Percentiles rank a stretch among this genome's conserved stretches.
Evolutionary conservation across 179 eudicot genomes (phyloP).

Genomic region (Beta macrorhiza): DNA sequence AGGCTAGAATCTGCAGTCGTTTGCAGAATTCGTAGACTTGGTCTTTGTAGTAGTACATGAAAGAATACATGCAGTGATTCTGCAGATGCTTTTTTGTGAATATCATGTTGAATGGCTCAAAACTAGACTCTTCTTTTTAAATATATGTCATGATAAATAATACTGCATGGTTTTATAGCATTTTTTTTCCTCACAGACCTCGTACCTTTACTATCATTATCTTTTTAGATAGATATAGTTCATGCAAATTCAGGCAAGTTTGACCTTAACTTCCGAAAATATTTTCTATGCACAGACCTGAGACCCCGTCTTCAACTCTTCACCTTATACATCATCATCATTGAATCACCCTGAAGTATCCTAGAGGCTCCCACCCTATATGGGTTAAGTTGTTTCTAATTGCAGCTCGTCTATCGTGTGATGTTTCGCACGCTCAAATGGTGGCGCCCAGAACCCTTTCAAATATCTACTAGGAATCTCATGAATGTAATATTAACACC

Average conservation of each 20-base stretch:
- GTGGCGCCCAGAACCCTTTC: too few relatives aligned
- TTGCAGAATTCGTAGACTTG: slow-evolving; percentile 19
- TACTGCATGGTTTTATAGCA: neutral
- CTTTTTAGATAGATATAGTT: neutral
- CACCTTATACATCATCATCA: too few relatives aligned
- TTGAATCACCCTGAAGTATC: too few relatives aligned
- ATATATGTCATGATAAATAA: slow-evolving; percentile 10
- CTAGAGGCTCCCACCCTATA: too few relatives aligned
- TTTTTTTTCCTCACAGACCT: neutral
- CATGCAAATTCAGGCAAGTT: neutral
- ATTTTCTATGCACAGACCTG: too few relatives aligned
- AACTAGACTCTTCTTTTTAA: neutral
- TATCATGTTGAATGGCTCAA: slow-evolving; percentile 2
- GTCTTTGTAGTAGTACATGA: slow-evolving; percentile 14
- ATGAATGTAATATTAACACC: too few relatives aligned
- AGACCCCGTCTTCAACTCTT: too few relatives aligned
- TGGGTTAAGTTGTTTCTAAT: too few relatives aligned
- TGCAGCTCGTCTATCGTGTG: too few relatives aligned
- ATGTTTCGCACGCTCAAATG: too few relatives aligned
- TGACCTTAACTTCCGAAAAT: neutral
- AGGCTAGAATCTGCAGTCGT: slow-evolving; percentile 13
- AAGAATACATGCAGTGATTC: slow-evolving; percentile 9
- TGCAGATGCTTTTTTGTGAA: slow-evolving; percentile 10
- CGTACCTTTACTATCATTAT: neutral
- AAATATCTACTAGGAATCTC: too few relatives aligned